These are phyloP conservation scores for Cladophialophora immunda DNA, from an alignment of 2,329 filamentous ascomycete genomes.

Conservation along the genomic window DNA sequence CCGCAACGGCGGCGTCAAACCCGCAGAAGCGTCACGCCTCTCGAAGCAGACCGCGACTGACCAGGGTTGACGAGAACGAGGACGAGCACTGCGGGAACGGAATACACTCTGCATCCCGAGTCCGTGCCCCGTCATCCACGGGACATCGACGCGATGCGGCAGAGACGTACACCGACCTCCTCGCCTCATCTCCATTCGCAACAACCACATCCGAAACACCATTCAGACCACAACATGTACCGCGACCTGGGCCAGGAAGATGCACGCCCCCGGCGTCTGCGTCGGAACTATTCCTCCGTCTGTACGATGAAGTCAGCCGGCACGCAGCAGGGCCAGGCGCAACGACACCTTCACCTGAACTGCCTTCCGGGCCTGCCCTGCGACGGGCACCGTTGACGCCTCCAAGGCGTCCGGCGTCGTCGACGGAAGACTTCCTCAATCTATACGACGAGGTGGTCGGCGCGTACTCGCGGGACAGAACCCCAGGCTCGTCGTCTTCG, in stretches of 20 bases:
- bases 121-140: neutral
- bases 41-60: neutral
- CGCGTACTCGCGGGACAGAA: neutral
- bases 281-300: slow-evolving; percentile 2
- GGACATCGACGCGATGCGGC: slow-evolving; percentile 16
- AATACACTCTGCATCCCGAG: neutral
- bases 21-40: neutral
- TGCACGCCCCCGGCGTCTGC: neutral
- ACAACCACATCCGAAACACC: neutral
- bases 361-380: neutral
- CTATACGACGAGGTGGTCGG: slow-evolving; percentile 14
- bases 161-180: slow-evolving; percentile 27
- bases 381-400: neutral
- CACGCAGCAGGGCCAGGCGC: neutral
- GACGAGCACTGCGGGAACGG: neutral
- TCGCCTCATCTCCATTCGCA: slow-evolving; percentile 15
- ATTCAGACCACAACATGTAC: neutral
- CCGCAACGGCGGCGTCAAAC: neutral
- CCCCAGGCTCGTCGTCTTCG: neutral
- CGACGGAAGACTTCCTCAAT: neutral
- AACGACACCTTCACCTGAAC: neutral
- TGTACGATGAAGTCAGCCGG: slow-evolving; percentile 10
- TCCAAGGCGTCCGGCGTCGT: neutral
- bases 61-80: slow-evolving; percentile 1
- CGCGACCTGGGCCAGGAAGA: neutral